Evolutionary conservation across 768 basidiomycete genomes (phyloP), one percentile per base, ranked within the genome.

Genomic region (Suillus hirtellus): DNA sequence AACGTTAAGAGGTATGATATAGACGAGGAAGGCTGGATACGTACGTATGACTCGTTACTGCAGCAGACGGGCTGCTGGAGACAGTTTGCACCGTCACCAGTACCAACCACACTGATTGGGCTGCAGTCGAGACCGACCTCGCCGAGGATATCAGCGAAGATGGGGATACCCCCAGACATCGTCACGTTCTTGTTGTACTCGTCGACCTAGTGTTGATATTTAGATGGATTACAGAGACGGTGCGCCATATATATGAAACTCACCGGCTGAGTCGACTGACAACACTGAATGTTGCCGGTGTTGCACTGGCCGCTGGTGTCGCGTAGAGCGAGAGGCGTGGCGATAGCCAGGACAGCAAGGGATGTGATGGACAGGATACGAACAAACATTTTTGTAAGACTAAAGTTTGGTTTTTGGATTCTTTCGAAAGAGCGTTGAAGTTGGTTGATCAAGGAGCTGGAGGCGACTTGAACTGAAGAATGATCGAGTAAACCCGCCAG

Each of bases 61-160:
- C 72, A 73, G 53, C 72, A 73, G 24, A 75, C 65, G 44, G 72
- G 72, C 58, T 75, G 65, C 24, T 73, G 64, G 38, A 66, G 46
- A 37, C 72, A 73, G 24, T 2, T 3, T 4, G 74, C 63, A 12
- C 58, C 60, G 17, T 70, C 34, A 37, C 70, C 74, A 3, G 53
- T 61, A 3, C 74, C 74, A 14, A 49, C 15, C 9, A 67, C 44
- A 19, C 62, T 61, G 58, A 75, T 10, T 15, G 72, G 74, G 27
- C 34, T 65, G 50, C 72, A 73, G 63, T 60, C 37, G 62, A 75
- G 52, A 9, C 67, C 74, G n/a, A 73, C 54, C 24, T 40, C 64
- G 47, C 72, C 72, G 4, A 67, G 27, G n/a, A 62, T 60, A 27
- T 71, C 44, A 46, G 65, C 69, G 59, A 60, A 38, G 44, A 59